These are phyloP conservation scores for Persicaria tinctoria DNA, from an alignment of 148 eudicot species.

Conservation along the genomic window DNA sequence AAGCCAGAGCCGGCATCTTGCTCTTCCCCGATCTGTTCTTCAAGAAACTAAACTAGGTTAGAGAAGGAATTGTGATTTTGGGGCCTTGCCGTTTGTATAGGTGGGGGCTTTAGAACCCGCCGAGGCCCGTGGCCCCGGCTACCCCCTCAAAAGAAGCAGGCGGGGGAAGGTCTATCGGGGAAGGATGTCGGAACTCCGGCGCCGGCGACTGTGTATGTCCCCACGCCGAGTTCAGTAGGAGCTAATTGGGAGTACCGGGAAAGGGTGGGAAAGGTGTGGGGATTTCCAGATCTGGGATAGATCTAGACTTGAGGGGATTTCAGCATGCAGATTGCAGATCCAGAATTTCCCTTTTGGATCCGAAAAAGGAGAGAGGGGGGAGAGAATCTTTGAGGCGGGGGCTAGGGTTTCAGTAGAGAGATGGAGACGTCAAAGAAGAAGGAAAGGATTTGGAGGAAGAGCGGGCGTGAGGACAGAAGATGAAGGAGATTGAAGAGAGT, in stretches of 20 bases:
- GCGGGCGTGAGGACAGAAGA: not conserved
- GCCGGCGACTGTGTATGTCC: conserved; percentile 24
- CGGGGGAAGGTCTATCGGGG: conserved; percentile 15
- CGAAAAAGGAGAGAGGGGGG: not conserved
- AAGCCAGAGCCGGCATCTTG: conserved; percentile 68
- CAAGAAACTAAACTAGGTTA: conserved; percentile 23
- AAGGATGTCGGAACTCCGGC: not conserved
- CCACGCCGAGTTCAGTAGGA: conserved; percentile 82
- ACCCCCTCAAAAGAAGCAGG: conserved; percentile 97
- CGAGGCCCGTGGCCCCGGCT: conserved; percentile 98
- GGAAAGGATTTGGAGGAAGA: not conserved
- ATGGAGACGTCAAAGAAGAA: not conserved
- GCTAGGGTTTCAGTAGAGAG: conserved; percentile 12
- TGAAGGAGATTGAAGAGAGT: conserved; percentile 13
- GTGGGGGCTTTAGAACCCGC: conserved; percentile 98
- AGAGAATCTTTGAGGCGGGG: not conserved
- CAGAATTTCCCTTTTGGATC: not conserved
- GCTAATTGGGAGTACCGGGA: not conserved
- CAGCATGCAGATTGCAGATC: conserved; percentile 62
- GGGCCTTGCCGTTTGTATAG: conserved; percentile 18
- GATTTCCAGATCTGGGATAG: not conserved
- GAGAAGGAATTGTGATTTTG: not conserved
- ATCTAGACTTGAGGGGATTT: conserved; percentile 23
- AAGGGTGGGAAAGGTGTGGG: not conserved
- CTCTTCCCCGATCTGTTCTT: conserved; percentile 51